These are phyloP conservation scores for Panaeolus cyanescens DNA, from an alignment of 768 basidiomycete species.

Conservation along the genomic window DNA sequence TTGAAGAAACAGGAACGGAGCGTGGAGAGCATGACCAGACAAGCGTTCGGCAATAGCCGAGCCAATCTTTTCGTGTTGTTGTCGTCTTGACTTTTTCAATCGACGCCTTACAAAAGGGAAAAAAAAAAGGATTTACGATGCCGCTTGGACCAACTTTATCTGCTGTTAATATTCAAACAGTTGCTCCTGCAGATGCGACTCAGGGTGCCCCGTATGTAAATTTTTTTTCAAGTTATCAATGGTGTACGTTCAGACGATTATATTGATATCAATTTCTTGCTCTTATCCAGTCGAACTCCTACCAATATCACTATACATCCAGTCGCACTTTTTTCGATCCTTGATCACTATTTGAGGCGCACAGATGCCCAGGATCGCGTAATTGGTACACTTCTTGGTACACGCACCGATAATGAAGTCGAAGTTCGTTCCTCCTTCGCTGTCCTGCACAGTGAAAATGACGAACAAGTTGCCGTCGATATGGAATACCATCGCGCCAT, in stretches of 20 bases:
- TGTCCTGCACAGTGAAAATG: slow-evolving; percentile 89
- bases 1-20: neutral
- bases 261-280: slow-evolving; percentile 9
- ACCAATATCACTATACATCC: slow-evolving; percentile 84
- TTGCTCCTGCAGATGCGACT: slow-evolving; percentile 28
- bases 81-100: slow-evolving; percentile 15
- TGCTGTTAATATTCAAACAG: slow-evolving; percentile 48
- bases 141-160: slow-evolving; percentile 50
- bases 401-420: slow-evolving; percentile 66
- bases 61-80: slow-evolving; percentile 31
- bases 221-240: slow-evolving; percentile 9
- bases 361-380: slow-evolving; percentile 83
- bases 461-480: slow-evolving; percentile 93
- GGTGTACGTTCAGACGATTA: neutral
- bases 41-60: slow-evolving; percentile 40
- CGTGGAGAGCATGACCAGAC: slow-evolving; percentile 10
- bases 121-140: slow-evolving; percentile 37
- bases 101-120: slow-evolving; percentile 24
- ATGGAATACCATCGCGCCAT: slow-evolving; percentile 95
- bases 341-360: slow-evolving; percentile 94
- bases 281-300: slow-evolving; percentile 59
- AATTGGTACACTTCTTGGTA: slow-evolving; percentile 93
- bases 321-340: slow-evolving; percentile 90
- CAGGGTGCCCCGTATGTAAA: slow-evolving; percentile 40
- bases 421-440: slow-evolving; percentile 87